Percentiles rank a stretch among this genome's conserved stretches.
phyloP scores from a whole-genome alignment of 257 asterid genomes.

The Plantago major region DNA sequence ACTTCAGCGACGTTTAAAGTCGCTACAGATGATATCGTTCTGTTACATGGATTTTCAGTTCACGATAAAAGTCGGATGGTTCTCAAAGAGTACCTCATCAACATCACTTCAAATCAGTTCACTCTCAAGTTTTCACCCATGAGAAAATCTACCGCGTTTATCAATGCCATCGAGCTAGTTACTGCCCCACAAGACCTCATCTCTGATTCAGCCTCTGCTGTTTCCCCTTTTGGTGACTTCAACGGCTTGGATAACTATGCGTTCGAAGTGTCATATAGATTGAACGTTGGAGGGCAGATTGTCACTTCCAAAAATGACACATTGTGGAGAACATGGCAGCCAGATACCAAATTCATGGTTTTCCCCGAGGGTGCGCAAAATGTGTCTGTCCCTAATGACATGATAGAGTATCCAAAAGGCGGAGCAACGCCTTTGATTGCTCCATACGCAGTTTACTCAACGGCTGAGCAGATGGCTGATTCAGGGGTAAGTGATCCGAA shows the following conservation, averaged over 20 bases:
- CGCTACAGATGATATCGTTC: constrained; percentile 48
- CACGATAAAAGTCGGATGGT: constrained; percentile 34
- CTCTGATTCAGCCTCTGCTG: constrained; percentile 47
- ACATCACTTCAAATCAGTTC: constrained; percentile 50
- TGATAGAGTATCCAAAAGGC: constrained; percentile 45
- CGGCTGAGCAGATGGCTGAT: constrained; percentile 79
- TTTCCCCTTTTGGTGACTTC: constrained; percentile 49
- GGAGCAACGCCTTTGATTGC: constrained; percentile 75
- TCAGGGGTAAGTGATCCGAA: constrained; percentile 51
- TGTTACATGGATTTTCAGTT: constrained; percentile 69
- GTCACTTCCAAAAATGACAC: constrained; percentile 78
- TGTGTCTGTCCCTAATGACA: constrained; percentile 46
- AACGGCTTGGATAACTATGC: constrained; percentile 40
- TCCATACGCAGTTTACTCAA: constrained; percentile 57
- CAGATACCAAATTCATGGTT: constrained; percentile 37
- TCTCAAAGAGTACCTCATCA: constrained; percentile 72
- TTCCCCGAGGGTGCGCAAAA: constrained; percentile 56
- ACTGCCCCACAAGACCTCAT: constrained; percentile 73
- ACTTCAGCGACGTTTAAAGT: constrained; percentile 60
- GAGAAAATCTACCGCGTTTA: constrained; percentile 61
- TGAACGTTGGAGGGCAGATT: constrained; percentile 72
- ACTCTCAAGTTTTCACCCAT: constrained; percentile 73
- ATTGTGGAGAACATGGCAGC: constrained; percentile 62
- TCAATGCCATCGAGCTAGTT: constrained; percentile 83
- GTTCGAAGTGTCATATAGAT: constrained; percentile 51